Evolutionary conservation across 192 early-diverging fungal species (phyloP).

Genomic region (Chytriomyces hyalinus): DNA sequence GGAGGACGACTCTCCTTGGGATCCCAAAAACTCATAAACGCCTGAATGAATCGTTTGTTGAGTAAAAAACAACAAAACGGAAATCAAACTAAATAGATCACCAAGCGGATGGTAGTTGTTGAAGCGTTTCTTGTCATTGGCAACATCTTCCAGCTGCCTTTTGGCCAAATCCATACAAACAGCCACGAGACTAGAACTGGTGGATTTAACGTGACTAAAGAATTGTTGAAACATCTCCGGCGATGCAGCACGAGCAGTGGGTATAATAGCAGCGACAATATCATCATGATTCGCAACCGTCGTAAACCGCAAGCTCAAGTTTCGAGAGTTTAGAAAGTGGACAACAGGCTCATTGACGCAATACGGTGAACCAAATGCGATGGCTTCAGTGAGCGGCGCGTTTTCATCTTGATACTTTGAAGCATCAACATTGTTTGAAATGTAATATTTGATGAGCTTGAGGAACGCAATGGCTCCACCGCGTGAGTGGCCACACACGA

Average conservation of each 20-base stretch:
- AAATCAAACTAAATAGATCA: not conserved
- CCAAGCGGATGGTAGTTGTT: not conserved
- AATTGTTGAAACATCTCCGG: not conserved
- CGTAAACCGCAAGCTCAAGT: not conserved
- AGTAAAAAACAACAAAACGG: not conserved
- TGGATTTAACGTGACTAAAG: not conserved
- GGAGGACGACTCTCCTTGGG: not conserved
- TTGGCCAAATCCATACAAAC: conserved; percentile 1
- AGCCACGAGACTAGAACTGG: not conserved
- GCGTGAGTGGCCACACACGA: conserved; percentile 37
- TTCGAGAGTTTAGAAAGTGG: not conserved
- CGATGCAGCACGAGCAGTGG: not conserved
- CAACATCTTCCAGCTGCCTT: not conserved
- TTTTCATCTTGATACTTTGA: not conserved
- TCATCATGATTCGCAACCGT: not conserved
- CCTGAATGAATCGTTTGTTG: not conserved
- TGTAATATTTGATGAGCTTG: not conserved
- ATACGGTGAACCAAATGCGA: not conserved
- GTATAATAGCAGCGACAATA: not conserved
- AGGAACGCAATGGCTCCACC: conserved; percentile 33
- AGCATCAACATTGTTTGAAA: not conserved
- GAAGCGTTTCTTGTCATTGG: not conserved
- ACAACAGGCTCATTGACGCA: not conserved
- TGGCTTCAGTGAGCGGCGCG: not conserved
- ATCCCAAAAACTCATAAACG: not conserved